Base-by-base conservation (phyloP, 495 filamentous ascomycete genomes). In the Penicillium longicatenatum region DNA sequence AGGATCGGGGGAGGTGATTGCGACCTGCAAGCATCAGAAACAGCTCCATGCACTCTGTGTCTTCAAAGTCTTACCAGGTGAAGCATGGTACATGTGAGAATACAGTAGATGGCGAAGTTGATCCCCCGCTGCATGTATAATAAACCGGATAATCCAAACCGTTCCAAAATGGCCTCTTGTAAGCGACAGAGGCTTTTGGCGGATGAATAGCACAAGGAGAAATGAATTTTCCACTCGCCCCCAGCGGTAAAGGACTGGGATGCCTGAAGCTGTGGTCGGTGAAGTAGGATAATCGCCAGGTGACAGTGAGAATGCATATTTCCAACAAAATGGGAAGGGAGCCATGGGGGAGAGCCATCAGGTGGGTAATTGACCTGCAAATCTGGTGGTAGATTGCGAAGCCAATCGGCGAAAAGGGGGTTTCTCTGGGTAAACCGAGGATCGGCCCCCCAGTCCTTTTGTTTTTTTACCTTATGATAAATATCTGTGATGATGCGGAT, bases 221-320 rank as follows among this genome's bases (percentile, higher is more conserved):
- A 93, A 61, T 96, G 88, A 39, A 85, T 81, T 67, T 90, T 96
- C 92, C 93, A 97, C 44, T 84, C 81, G 20, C 89, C 88, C 45
- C 90, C 90, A 2, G 82, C 74, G n/a, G 78, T 70, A 54, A 86
- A 87, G 3, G 89, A 88, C 44, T 91, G 88, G 52, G 91, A 83
- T 50, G 86, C 86, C 30, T 89, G 81, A 39, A 98, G 72, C 64
- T 97, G 94, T 20, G 94, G 93, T 48, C 94, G 82, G 67, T 96
- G 89, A 44, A 96, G 86, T 75, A 98, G 85, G 50, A 98, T 92
- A 35, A 93, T 83, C 31, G 84, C 88, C 30, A 98, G 77, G 60
- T 97, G 88, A 69, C 94, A 93, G 74, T 98, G 96, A 7, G 86
- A 91, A 70, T 98, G 94, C 69, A 97, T 81, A 62, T 97, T 96